Evolutionary conservation across 129 eudicot species (phyloP), one percentile per base, ranked within the genome.

Genomic region (Chrysanthemum makinoi): DNA sequence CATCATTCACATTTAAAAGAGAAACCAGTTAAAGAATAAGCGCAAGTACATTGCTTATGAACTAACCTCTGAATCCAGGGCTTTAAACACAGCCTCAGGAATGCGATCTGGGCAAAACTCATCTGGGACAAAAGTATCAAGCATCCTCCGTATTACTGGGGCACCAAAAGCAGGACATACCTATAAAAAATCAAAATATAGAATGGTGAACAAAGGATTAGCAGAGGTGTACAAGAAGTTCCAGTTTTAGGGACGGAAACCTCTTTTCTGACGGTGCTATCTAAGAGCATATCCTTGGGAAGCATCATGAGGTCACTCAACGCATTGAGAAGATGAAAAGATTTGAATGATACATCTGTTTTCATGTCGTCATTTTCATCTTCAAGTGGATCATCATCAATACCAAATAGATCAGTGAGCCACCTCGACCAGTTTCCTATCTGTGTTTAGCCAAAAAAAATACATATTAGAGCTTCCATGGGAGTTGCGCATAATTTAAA

Each of bases 261-360:
- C 98, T 94, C 98, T 82, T 84, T 82, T 79, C 98, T 87, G 67
- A 89, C 67, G 7, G 86, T 80, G 70, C 79, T 83, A 65, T 83
- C 84, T 67, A 87, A 83, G 10, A 89, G 88, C 96, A 89, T 85
- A 85, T 89, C 99, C 81, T 94, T 94, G 14, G 99, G 99, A 73
- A 94, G 95, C 99, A 94, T 90, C 99, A 94, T 94, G 67, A 94
- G 97, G 68, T 94, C 99, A 80, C 99, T 94, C 79, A 90, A 77
- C 16, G 97, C 86, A 50, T 90, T 85, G 11, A 94, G 86, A 15
- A 94, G 91, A 79, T 77, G 76, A 84, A 94, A 94, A 47, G 96
- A 77, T 65, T 84, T 88, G 49, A 80, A 79, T 30, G 95, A 82
- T 35, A 79, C 50, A 73, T 80, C 52, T 48, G 76, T 14, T 59